Evolutionary conservation across 345 rosid species (phyloP).

Genomic region (Odontarrhena argentea): DNA sequence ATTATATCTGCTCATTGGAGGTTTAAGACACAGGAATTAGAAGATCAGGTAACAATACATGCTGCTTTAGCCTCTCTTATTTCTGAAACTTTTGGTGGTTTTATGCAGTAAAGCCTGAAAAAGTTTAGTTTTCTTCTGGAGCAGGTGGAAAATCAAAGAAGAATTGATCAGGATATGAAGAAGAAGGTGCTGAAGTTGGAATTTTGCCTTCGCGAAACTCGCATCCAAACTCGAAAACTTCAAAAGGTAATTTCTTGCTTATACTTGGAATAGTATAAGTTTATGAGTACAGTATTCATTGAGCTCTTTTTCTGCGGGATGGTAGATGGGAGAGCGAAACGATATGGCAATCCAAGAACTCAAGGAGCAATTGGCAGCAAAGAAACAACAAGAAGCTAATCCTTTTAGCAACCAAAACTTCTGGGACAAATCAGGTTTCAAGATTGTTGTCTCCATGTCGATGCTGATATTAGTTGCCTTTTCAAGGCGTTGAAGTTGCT

Average conservation of each 20-base stretch:
- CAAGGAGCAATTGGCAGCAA: constrained; percentile 60
- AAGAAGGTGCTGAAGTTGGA: constrained; percentile 88
- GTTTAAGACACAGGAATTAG: constrained; percentile 74
- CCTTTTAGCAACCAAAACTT: constrained; percentile 57
- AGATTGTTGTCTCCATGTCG: constrained; percentile 79
- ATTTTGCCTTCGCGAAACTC: constrained; percentile 89
- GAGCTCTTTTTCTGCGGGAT: constrained; percentile 15
- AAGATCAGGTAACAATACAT: constrained; percentile 64
- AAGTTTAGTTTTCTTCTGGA: constrained; percentile 2
- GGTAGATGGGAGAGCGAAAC: constrained; percentile 81
- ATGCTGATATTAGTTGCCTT: constrained; percentile 79
- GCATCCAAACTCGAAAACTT: constrained; percentile 77
- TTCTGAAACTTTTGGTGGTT: not conserved
- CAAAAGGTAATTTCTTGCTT: constrained; percentile 57
- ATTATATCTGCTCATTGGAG: constrained; percentile 87
- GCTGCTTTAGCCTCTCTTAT: constrained; percentile 20
- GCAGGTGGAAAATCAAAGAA: constrained; percentile 84
- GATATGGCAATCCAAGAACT: constrained; percentile 78
- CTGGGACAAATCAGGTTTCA: constrained; percentile 86
- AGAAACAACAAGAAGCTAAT: constrained; percentile 42
- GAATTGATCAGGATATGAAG: constrained; percentile 82
- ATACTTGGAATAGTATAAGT: constrained; percentile 9
- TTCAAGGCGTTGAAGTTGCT: constrained; percentile 61
- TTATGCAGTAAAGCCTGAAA: constrained; percentile 1
- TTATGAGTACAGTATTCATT: not conserved